Base-by-base conservation (phyloP, 1,139 yeast species). In the Blastobotrys niveus region DNA sequence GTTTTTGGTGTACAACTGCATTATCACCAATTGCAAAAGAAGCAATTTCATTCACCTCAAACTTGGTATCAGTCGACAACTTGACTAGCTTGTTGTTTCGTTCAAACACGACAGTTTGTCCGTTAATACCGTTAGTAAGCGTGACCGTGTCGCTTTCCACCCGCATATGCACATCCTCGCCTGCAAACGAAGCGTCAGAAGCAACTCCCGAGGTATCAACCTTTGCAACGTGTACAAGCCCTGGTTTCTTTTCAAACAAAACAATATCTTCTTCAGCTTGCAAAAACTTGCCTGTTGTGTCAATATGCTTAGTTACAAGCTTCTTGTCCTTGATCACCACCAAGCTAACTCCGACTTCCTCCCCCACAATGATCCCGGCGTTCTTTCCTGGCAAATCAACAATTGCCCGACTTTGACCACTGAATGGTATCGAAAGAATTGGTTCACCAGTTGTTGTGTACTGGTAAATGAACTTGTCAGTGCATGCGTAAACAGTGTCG, bases 351-450 rank as follows among this genome's bases (percentile, higher is more conserved):
- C 43, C n/a, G n/a, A n/a, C 43, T 9, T 45, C 14, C 18, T 24
- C 34, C 20, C 27, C 31, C 12, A 29, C 21, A 12, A 45, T 40
- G 17, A 42, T 17, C 5, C 46, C 47, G 24, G 42, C 42, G 12
- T 34, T 33, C 9, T 27, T 25, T 9, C 40, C 40, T 31, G 14
- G 34, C 24, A 39, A 22, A 10, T 35, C 43, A 25, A 36, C 20
- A 10, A 35, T 21, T 7, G 33, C 27, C 3, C 14, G 12, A 9
- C 20, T n/a, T n/a, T n/a, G n/a, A n/a, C n/a, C n/a, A n/a, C n/a
- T n/a, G n/a, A n/a, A n/a, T n/a, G n/a, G n/a, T n/a, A n/a, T n/a
- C n/a, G n/a, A n/a, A n/a, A n/a, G n/a, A n/a, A n/a, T 36, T 10
- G 26, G 26, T 15, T 39, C 39, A 12, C 44, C 45, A 9, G 37